These are phyloP conservation scores for Fraxinus greggii DNA, from an alignment of 305 asterid genomes.

Conservation along the genomic window DNA sequence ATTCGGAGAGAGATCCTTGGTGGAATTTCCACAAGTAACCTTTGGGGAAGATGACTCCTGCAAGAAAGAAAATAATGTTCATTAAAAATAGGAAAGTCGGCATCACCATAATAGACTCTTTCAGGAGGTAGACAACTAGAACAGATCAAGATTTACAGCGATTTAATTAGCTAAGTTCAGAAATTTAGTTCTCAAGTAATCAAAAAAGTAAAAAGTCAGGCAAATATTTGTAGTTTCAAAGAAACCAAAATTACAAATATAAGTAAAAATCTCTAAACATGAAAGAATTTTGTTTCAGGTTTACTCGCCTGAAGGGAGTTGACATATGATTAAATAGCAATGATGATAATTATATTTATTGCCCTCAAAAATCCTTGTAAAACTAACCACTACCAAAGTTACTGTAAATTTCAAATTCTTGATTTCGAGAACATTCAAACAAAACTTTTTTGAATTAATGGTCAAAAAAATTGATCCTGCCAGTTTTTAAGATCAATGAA, in stretches of 20 bases:
- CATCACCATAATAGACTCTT: not conserved
- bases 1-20: constrained; percentile 29
- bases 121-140: not conserved
- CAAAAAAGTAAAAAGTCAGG: not conserved
- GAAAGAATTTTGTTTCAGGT: not conserved
- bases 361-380: not conserved
- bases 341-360: no score
- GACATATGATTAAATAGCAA: not conserved
- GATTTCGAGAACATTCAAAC: not conserved
- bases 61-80: not conserved
- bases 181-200: not conserved
- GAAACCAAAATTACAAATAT: not conserved
- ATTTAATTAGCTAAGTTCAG: not conserved
- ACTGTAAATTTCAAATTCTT: not conserved
- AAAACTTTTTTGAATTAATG: not conserved
- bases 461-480: not conserved
- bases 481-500: not conserved
- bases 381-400: not conserved
- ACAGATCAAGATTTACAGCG: not conserved
- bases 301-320: not conserved
- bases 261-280: not conserved
- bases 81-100: not conserved
- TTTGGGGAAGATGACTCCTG: constrained; percentile 39
- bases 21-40: constrained; percentile 24
- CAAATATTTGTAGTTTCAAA: not conserved